Evolutionary conservation across 495 filamentous ascomycete genomes (phyloP).

Genomic region (Baudoinia panamericana): DNA sequence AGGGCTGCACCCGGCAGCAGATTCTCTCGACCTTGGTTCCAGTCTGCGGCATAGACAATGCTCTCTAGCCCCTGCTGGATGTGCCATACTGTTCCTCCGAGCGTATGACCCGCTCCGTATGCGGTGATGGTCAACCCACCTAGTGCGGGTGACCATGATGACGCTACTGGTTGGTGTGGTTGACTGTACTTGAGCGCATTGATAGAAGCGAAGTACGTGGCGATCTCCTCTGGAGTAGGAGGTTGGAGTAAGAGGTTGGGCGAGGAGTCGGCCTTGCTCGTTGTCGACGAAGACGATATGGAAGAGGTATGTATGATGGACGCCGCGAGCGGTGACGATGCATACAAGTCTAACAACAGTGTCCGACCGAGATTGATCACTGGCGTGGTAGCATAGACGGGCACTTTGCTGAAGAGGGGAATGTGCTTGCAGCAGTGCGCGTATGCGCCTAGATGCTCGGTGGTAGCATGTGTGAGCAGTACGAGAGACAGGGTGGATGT

Average conservation of each 20-base stretch:
- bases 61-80: slow-evolving; percentile 94
- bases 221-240: slow-evolving; percentile 76
- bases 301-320: slow-evolving; percentile 60
- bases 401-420: slow-evolving; percentile 79
- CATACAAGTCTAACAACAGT: slow-evolving; percentile 81
- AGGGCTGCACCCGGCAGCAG: slow-evolving; percentile 86
- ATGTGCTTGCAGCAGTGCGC: slow-evolving; percentile 96
- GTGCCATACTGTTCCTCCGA: slow-evolving; percentile 97
- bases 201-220: slow-evolving; percentile 81
- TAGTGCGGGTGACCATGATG: slow-evolving; percentile 74
- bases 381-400: slow-evolving; percentile 89
- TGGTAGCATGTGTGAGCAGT: slow-evolving; percentile 86
- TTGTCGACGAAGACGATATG: not conserved
- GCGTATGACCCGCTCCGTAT: slow-evolving; percentile 89
- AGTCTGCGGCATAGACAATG: slow-evolving; percentile 94
- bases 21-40: slow-evolving; percentile 92
- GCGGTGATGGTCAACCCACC: slow-evolving; percentile 92
- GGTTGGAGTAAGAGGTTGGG: slow-evolving; percentile 61
- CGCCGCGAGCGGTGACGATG: slow-evolving; percentile 72
- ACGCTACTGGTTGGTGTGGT: slow-evolving; percentile 73
- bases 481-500: slow-evolving; percentile 83
- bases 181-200: slow-evolving; percentile 94
- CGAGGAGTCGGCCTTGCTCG: slow-evolving; percentile 11
- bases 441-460: slow-evolving; percentile 80
- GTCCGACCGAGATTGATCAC: slow-evolving; percentile 88